Base-by-base conservation (phyloP, 2,329 filamentous ascomycete species). In the Hypocreales sp. region DNA sequence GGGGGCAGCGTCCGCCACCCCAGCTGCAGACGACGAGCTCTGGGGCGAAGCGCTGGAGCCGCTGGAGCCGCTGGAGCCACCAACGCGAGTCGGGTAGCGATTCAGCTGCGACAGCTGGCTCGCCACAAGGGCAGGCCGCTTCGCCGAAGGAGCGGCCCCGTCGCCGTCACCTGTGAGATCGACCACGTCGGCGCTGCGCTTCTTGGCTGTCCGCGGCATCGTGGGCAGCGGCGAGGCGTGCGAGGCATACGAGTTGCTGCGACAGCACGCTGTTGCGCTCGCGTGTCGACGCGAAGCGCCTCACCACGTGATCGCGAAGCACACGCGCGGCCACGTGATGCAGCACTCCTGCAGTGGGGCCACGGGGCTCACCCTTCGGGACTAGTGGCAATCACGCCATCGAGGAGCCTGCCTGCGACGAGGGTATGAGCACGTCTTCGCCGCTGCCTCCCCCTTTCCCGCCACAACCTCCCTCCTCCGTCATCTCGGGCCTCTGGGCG, bases 111-210 rank as follows among this genome's bases (percentile, higher is more conserved):
- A n/a, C n/a, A n/a, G n/a, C n/a, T 25, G 27, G 17, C 24, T 34
- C 18, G 30, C 28, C 22, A 36, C 33, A 18, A 33, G 28, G 22
- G 42, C 42, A 22, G 33, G 40, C 8, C 47, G 41, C 32, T 52
- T 53, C 15, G 33, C 27, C 25, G 26, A 34, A 20, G 33, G 34
- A 25, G 29, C 40, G 30, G 23, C 31, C 14, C 33, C 38, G 28
- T 51, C 43, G 23, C 56, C 56, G 15, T 22, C 15, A 5, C 43
- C 50, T 8, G 55, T 58, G 10, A 64, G 45, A 38, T 64, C 58
- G 31, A 62, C 41, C 20, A 51, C 40, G 17, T 51, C 46, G 25
- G 35, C 37, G 8, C 35, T 24, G 12, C 61, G 55, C 41, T 64
- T 64, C 11, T 27, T 29, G 15, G 20, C 15, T n/a, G n/a, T n/a